These are phyloP conservation scores for Boletus coffeatus DNA, from an alignment of 1,284 basidiomycete species.

Conservation along the genomic window DNA sequence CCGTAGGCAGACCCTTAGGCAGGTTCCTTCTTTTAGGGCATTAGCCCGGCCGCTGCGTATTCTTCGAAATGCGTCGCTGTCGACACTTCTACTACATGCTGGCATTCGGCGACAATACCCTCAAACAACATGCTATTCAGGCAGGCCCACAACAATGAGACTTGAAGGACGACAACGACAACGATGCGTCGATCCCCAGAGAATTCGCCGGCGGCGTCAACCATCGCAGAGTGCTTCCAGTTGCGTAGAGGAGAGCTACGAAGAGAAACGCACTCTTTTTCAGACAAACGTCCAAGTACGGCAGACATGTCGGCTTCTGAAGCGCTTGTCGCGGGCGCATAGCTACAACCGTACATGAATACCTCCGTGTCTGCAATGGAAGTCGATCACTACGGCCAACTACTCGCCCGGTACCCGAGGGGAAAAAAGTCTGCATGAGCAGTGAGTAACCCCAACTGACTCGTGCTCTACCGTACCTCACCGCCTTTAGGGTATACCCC, in stretches of 20 bases:
- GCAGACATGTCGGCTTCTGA: constrained; percentile 23
- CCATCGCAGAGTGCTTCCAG: constrained; percentile 83
- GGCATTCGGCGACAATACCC: not conserved
- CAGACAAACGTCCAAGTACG: constrained; percentile 41
- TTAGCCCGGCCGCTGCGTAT: too few relatives aligned
- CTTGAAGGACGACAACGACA: constrained; percentile 48
- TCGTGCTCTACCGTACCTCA: not conserved
- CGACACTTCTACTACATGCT: not conserved
- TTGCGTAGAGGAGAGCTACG: constrained; percentile 54
- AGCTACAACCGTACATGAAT: constrained; percentile 63
- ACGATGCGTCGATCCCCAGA: constrained; percentile 35
- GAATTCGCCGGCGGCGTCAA: constrained; percentile 77
- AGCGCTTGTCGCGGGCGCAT: constrained; percentile 5
- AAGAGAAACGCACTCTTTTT: constrained; percentile 59
- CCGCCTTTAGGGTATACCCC: not conserved
- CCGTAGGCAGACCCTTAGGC: too few relatives aligned
- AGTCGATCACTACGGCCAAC: constrained; percentile 75
- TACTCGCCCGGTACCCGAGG: constrained; percentile 69
- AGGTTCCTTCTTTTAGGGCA: too few relatives aligned
- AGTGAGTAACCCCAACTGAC: constrained; percentile 50
- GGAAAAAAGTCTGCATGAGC: too few relatives aligned
- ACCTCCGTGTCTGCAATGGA: constrained; percentile 53
- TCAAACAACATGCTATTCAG: constrained; percentile 39
- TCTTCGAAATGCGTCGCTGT: too few relatives aligned
- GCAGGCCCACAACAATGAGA: constrained; percentile 23